Percentiles rank a stretch among this genome's conserved stretches.
These are phyloP conservation scores for Erysiphe pisi DNA, from an alignment of 2,329 filamentous ascomycete genomes.

Conservation along the genomic window DNA sequence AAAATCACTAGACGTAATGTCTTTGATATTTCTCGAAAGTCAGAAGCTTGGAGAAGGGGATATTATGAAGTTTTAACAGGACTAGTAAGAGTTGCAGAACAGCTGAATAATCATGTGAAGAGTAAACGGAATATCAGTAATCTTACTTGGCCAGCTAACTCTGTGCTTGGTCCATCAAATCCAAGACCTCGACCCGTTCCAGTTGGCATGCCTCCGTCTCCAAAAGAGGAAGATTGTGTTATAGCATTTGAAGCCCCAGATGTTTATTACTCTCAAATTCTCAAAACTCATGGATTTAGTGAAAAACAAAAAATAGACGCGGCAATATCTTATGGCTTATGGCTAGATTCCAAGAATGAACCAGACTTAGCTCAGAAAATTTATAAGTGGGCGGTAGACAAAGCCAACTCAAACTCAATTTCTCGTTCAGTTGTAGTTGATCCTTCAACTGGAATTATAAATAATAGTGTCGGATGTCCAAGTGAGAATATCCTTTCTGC, in stretches of 20 bases:
- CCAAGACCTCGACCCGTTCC: conserved; percentile 65
- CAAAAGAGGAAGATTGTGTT: conserved; percentile 65
- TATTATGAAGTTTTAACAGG: conserved; percentile 77
- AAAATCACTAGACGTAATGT: conserved; percentile 45
- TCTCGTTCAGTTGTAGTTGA: conserved; percentile 47
- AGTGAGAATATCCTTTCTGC: conserved; percentile 65
- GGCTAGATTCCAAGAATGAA: conserved; percentile 65
- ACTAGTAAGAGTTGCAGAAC: conserved; percentile 63
- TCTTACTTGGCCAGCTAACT: conserved; percentile 58
- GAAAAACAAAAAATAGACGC: conserved; percentile 71
- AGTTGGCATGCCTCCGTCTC: conserved; percentile 50
- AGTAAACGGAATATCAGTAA: conserved; percentile 49
- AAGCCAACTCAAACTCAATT: conserved; percentile 47
- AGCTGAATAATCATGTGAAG: conserved; percentile 66
- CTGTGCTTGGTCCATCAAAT: conserved; percentile 73
- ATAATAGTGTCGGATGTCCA: conserved; percentile 46
- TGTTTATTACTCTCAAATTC: conserved; percentile 66
- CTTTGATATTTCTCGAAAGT: conserved; percentile 45
- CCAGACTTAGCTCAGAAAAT: conserved; percentile 57
- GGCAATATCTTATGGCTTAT: conserved; percentile 71
- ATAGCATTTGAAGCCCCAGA: conserved; percentile 60
- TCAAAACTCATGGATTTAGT: conserved; percentile 70
- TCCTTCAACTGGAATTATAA: conserved; percentile 52
- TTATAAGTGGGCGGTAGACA: conserved; percentile 64
- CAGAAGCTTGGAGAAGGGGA: conserved; percentile 72